Evolutionary conservation across 129 eudicot species (phyloP).

Genomic region (Helichrysum umbraculigerum): DNA sequence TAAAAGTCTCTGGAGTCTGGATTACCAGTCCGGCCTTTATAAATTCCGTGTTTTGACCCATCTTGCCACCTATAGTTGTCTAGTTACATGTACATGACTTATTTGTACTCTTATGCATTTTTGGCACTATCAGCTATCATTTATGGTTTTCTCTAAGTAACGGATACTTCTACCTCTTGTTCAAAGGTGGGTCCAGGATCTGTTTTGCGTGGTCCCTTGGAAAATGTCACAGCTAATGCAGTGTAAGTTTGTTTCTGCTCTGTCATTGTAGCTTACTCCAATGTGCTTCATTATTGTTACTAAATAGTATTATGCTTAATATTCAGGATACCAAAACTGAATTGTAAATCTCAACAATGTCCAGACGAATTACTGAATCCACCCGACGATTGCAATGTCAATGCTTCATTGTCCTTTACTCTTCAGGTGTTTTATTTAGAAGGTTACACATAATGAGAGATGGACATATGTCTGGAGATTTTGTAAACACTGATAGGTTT

Average conservation of each 20-base stretch:
- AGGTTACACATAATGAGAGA: neutral
- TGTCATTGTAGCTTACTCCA: constrained; percentile 19
- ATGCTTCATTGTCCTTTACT: constrained; percentile 90
- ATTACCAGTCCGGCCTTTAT: neutral
- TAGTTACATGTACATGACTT: constrained; percentile 13
- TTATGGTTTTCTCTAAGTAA: constrained; percentile 8
- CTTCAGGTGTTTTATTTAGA: constrained; percentile 63
- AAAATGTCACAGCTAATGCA: constrained; percentile 52
- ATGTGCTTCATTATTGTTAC: constrained; percentile 4
- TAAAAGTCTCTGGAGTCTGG: neutral
- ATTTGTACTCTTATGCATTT: constrained; percentile 14
- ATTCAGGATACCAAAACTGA: constrained; percentile 69
- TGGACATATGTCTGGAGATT: neutral
- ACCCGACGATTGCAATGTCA: constrained; percentile 98
- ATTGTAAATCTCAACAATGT: constrained; percentile 68
- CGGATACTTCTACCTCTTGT: constrained; percentile 14
- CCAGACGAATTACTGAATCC: constrained; percentile 87
- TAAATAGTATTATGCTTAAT: constrained; percentile 9
- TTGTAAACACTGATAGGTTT: constrained; percentile 7
- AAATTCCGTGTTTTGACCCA: constrained; percentile 8
- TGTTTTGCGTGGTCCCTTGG: constrained; percentile 81
- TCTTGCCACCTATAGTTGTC: constrained; percentile 9
- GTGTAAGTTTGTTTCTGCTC: constrained; percentile 55
- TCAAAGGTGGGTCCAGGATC: constrained; percentile 97
- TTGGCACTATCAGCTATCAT: neutral